These are phyloP conservation scores for Sporothrix pseudoabietina DNA, from an alignment of 2,329 filamentous ascomycete species.

Conservation along the genomic window DNA sequence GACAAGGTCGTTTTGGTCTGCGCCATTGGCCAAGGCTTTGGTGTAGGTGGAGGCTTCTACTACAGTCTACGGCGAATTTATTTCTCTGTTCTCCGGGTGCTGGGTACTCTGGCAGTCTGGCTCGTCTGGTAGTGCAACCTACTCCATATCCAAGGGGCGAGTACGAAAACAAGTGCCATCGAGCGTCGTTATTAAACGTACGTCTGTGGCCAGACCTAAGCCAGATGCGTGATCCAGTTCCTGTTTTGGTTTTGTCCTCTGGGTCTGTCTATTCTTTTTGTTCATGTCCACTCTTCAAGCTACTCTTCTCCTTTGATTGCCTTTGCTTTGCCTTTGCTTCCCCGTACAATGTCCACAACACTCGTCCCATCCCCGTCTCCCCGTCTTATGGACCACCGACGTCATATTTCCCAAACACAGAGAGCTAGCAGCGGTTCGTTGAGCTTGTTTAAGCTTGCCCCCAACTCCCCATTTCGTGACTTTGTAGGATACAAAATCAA, in stretches of 20 bases:
- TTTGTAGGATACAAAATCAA: neutral
- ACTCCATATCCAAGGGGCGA: neutral
- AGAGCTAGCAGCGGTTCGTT: neutral
- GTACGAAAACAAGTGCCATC: neutral
- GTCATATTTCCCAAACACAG: neutral
- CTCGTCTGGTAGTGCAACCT: neutral
- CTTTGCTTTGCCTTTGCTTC: neutral
- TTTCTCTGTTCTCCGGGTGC: no score
- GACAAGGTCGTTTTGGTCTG: neutral
- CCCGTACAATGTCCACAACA: neutral
- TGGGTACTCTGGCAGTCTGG: no score
- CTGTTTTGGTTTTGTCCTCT: neutral
- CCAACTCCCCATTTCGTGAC: neutral
- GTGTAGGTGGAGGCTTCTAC: neutral
- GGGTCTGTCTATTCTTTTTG: neutral
- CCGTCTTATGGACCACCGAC: constrained; percentile 1
- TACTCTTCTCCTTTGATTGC: neutral
- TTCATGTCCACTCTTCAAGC: neutral
- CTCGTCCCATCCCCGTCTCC: constrained; percentile 6
- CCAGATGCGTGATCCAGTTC: neutral
- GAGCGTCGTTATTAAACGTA: neutral
- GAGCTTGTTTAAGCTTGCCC: neutral
- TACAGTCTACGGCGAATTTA: constrained; percentile 6
- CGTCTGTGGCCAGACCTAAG: neutral
- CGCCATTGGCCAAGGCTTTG: constrained; percentile 2